Evolutionary conservation across 495 filamentous ascomycete genomes (phyloP), one percentile per base, ranked within the genome.

Genomic region (Penicillium flavigenum): DNA sequence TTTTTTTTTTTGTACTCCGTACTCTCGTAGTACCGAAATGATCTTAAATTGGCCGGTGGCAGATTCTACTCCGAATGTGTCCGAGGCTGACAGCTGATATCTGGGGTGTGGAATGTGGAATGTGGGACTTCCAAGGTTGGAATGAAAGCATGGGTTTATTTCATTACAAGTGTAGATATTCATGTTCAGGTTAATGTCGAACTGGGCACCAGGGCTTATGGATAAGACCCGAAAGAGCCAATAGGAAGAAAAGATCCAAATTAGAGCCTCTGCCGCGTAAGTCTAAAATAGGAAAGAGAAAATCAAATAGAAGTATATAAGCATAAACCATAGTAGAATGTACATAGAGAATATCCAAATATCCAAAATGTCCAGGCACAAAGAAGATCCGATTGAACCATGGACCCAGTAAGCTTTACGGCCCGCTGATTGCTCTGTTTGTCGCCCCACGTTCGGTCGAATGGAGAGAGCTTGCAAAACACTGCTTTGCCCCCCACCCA

Each of bases 371-470:
- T 11, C 44, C 44, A 27, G 17, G 10, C 16, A 51, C 19, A 51
- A 22, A 24, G 14, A 17, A 17, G 31, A 51, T 39, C 53, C 31
- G 47, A 17, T 17, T 17, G 49, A 47, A 43, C 38, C 52, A 50
- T 20, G 51, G 43, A 27, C 36, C 20, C 20, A 17, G 41, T 43
- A 56, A 60, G 48, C 56, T 59, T 51, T 38, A 39, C 19, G 59
- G 59, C 55, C 59, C 57, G 59, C 56, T 60, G 55, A 50, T 17
- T 51, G 58, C 51, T 43, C 49, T 57, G 47, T 56, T 41, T 43
- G 47, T 38, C 63, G 59, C 64, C 65, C 60, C 63, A 66, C 62
- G 63, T 66, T 67, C 65, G 67, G 69, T 48, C 61, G 64, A 72
- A 72, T 62, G 70, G 67, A 72, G 22, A 17, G 48, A 29, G 31